phyloP scores from a whole-genome alignment of 495 filamentous ascomycete genomes.

The Platismatia glauca region DNA sequence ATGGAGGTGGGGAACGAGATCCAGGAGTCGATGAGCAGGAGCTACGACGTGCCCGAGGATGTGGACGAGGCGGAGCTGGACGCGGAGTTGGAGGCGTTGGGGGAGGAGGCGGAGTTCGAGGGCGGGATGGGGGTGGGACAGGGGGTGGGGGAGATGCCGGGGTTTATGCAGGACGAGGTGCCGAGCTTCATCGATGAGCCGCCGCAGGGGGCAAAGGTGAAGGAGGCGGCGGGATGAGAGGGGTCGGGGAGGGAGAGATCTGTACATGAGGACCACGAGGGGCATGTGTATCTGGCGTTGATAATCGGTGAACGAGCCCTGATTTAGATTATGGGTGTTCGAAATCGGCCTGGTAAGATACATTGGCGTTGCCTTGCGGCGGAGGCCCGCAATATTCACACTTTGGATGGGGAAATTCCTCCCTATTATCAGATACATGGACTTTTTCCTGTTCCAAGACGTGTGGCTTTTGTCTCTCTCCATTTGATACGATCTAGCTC shows the following conservation, averaged over 20 bases:
- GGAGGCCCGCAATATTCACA: not conserved
- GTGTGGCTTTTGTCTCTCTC: not conserved
- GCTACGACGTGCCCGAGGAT: conserved; percentile 94
- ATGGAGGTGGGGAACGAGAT: conserved; percentile 99
- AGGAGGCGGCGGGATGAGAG: conserved; percentile 59
- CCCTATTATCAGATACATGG: not conserved
- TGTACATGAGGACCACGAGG: not conserved
- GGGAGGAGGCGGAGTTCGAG: conserved; percentile 77
- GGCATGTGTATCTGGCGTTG: not conserved
- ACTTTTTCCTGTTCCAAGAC: not conserved
- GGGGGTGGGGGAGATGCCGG: conserved; percentile 55
- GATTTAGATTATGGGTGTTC: not conserved
- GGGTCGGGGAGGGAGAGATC: not conserved
- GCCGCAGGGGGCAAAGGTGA: conserved; percentile 62
- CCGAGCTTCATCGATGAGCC: conserved; percentile 87
- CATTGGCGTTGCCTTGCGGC: not conserved
- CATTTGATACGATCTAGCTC: not conserved
- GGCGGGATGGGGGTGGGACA: conserved; percentile 46
- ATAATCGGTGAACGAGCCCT: not conserved
- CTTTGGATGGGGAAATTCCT: not conserved
- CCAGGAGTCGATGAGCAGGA: conserved; percentile 85
- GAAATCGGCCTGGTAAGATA: not conserved
- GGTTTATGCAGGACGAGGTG: conserved; percentile 79
- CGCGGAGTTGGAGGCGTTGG: conserved; percentile 89
- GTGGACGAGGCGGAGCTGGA: conserved; percentile 97